Evolutionary conservation across 2,329 filamentous ascomycete species (phyloP).

Genomic region (Fusarium luffae): DNA sequence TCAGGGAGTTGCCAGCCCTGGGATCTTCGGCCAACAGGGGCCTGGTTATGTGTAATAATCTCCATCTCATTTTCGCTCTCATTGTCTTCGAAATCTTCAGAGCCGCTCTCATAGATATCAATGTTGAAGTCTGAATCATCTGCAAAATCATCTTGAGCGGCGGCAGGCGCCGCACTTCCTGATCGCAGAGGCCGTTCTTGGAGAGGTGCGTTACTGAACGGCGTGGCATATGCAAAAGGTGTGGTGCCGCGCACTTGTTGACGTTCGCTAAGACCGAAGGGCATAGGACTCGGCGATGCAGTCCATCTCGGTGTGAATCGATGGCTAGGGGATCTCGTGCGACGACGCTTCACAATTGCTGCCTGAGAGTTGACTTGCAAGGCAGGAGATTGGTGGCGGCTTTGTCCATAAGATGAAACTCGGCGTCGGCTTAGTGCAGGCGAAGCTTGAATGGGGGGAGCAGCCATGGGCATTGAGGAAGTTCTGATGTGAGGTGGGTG

Average conservation of each 20-base stretch:
- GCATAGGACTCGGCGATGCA: slow-evolving; percentile 58
- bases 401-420: slow-evolving; percentile 57
- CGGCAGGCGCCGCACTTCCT: slow-evolving; percentile 46
- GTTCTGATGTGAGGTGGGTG: slow-evolving; percentile 63
- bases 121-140: slow-evolving; percentile 54
- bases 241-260: slow-evolving; percentile 57
- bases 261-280: slow-evolving; percentile 50
- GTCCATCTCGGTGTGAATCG: slow-evolving; percentile 68
- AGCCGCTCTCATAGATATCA: slow-evolving; percentile 51
- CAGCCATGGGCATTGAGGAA: slow-evolving; percentile 61
- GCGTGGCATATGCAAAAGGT: slow-evolving; percentile 80
- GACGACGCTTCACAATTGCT: slow-evolving; percentile 60
- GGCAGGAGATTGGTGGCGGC: slow-evolving; percentile 49
- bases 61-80: slow-evolving; percentile 44
- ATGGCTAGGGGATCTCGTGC: slow-evolving; percentile 68
- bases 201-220: slow-evolving; percentile 71
- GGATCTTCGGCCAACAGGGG: slow-evolving; percentile 37
- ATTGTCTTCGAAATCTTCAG: slow-evolving; percentile 49
- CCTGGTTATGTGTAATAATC: slow-evolving; percentile 44
- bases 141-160: slow-evolving; percentile 48
- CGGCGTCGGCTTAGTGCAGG: slow-evolving; percentile 58
- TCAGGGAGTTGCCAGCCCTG: slow-evolving; percentile 56
- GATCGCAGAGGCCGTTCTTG: slow-evolving; percentile 53
- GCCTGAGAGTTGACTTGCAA: slow-evolving; percentile 43
- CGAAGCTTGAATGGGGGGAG: slow-evolving; percentile 53